phyloP scores from a whole-genome alignment of 2,329 filamentous ascomycete species.

The Fusarium pseudoanthophilum region DNA sequence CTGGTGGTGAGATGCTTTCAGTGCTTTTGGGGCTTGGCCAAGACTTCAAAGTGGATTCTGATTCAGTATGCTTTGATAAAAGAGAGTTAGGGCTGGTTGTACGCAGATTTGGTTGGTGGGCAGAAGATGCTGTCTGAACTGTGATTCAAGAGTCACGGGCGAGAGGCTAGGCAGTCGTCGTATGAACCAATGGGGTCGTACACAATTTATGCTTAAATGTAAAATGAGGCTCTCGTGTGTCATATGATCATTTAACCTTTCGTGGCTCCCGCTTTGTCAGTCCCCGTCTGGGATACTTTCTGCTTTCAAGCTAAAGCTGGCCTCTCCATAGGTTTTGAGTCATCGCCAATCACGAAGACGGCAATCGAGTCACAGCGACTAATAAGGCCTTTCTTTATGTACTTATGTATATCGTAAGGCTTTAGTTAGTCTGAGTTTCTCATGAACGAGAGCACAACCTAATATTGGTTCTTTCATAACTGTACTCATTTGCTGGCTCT shows the following conservation, averaged over 20 bases:
- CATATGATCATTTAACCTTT: neutral
- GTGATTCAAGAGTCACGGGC: neutral
- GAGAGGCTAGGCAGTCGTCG: neutral
- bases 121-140: neutral
- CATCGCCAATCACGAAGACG: neutral
- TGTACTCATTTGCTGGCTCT: neutral
- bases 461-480: neutral
- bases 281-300: neutral
- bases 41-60: neutral
- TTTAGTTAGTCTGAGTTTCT: neutral
- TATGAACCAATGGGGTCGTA: neutral
- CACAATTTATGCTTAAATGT: neutral
- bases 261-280: neutral
- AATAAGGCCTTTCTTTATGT: neutral
- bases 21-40: too few species aligned
- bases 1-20: neutral
- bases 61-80: too few species aligned
- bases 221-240: too few species aligned
- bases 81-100: neutral
- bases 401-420: neutral
- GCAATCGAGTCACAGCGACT: neutral
- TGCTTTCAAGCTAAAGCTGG: neutral
- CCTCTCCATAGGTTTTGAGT: neutral
- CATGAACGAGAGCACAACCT: neutral
- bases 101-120: neutral